Evolutionary conservation across 331 rosid species (phyloP).

Genomic region (Malus hybrid): DNA sequence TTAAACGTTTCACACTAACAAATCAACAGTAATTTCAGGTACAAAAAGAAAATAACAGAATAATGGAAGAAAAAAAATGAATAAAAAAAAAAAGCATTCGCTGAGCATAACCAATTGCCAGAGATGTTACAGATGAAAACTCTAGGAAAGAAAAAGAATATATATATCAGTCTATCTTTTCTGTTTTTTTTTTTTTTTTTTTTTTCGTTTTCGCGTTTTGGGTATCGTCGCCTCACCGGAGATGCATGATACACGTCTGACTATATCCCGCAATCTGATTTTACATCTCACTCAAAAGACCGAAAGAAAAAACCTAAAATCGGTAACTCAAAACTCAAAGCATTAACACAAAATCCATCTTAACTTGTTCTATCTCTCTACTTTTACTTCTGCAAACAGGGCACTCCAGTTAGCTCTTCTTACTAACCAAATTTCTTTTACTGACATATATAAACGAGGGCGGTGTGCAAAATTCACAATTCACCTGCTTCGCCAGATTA

Average conservation of each 20-base stretch:
- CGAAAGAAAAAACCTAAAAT: constrained; percentile 37
- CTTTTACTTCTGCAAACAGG: constrained; percentile 59
- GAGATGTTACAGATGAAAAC: constrained; percentile 52
- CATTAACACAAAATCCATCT: constrained; percentile 62
- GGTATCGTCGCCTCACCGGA: constrained; percentile 61
- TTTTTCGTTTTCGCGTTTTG: constrained; percentile 2
- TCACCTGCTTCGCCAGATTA: constrained; percentile 66
- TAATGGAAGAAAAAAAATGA: constrained; percentile 29
- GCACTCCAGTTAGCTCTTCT: constrained; percentile 76
- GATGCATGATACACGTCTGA: constrained; percentile 74
- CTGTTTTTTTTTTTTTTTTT: constrained; percentile 5
- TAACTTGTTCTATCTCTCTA: constrained; percentile 53
- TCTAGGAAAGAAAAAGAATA: constrained; percentile 35
- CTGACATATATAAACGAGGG: constrained; percentile 52
- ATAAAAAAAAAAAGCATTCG: constrained; percentile 36
- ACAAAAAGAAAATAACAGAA: constrained; percentile 54
- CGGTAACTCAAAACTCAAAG: constrained; percentile 59
- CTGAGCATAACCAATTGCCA: constrained; percentile 50
- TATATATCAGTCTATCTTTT: constrained; percentile 27
- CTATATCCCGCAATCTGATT: constrained; percentile 93
- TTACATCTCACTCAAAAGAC: constrained; percentile 89
- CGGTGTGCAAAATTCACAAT: constrained; percentile 64
- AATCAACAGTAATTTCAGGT: constrained; percentile 49
- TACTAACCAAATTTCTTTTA: constrained; percentile 54
- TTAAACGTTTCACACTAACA: constrained; percentile 67